Evolutionary conservation across 305 asterid species (phyloP), one percentile per base, ranked within the genome.

Genomic region (Plantago coronopus): DNA sequence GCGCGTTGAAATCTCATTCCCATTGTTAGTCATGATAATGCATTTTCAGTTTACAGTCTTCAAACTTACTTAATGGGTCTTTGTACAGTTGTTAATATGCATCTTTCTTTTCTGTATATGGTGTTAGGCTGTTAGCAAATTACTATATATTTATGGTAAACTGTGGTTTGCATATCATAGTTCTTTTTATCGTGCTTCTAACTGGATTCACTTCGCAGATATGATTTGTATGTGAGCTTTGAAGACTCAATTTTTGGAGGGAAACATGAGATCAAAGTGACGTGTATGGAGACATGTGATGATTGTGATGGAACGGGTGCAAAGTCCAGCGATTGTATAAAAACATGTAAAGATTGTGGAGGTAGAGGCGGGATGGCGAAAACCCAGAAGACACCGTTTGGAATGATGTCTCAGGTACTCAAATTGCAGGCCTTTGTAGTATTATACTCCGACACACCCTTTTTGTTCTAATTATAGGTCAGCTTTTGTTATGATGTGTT

Each of bases 241-340:
- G 80, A 93, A 61, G 97, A 85, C 66, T 86, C 96, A 37, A 83
- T 93, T 65, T 93, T 80, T 68, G 96, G 97, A 65, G 84, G 83
- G 44, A 74, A 79, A 70, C 84, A 69, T 69, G 83, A 87, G 43
- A 63, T 87, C 69, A 89, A 89, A 79, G 82, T 93, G 59, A 69
- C 84, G 22, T 78, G 77, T 65, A 50, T 69, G 7, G 87, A 78
- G 72, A 74, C 85, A 54, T 93, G 99, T 74, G 94, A 81, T 71
- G 72, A 69, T 71, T 93, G 99, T 78, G 79, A 72, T 25, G 99
- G 99, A 66, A 83, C 91, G 34, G 97, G 97, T 59, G 95, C 96
- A 66, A 93, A 83, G 78, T 80, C 95, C 63, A 79, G 79, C 63
- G 74, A 69, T 69, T 74, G 83, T 65, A 48, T 93, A 44, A 93